Evolutionary conservation across 2,329 filamentous ascomycete genomes (phyloP).

Genomic region (Fusarium mundagurra): DNA sequence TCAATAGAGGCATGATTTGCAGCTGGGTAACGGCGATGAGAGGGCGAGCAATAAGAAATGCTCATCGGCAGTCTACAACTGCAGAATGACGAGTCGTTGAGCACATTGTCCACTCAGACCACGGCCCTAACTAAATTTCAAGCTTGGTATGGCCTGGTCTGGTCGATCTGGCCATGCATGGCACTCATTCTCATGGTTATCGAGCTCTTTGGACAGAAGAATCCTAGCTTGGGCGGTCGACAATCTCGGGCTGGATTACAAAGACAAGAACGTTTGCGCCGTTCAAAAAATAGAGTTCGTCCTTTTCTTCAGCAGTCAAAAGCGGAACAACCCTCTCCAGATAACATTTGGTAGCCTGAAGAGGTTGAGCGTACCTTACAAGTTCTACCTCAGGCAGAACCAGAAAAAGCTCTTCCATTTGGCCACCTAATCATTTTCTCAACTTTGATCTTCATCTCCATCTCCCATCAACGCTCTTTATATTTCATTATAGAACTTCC

Average conservation of each 20-base stretch:
- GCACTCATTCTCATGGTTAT: neutral
- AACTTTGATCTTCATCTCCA: neutral
- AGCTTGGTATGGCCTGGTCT: neutral
- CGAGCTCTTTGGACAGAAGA: neutral
- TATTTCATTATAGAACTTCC: neutral
- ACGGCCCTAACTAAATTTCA: neutral
- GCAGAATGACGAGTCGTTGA: slow-evolving; percentile 2
- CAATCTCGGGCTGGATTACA: neutral
- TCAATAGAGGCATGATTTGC: neutral
- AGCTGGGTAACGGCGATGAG: neutral
- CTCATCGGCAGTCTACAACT: neutral
- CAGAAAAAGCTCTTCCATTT: neutral
- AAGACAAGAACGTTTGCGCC: neutral
- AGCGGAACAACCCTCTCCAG: slow-evolving; percentile 2
- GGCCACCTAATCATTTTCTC: neutral
- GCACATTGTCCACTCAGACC: neutral
- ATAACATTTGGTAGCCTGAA: neutral
- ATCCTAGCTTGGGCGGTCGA: neutral
- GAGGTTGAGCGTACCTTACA: slow-evolving; percentile 8
- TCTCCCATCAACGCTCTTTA: neutral
- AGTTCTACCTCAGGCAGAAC: neutral
- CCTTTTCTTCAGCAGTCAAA: slow-evolving; percentile 2
- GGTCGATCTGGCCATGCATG: neutral
- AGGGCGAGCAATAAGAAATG: neutral
- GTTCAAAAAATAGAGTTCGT: slow-evolving; percentile 3